These are phyloP conservation scores for Pichia thaimueangensis DNA, from an alignment of 805 yeast species.

Conservation along the genomic window DNA sequence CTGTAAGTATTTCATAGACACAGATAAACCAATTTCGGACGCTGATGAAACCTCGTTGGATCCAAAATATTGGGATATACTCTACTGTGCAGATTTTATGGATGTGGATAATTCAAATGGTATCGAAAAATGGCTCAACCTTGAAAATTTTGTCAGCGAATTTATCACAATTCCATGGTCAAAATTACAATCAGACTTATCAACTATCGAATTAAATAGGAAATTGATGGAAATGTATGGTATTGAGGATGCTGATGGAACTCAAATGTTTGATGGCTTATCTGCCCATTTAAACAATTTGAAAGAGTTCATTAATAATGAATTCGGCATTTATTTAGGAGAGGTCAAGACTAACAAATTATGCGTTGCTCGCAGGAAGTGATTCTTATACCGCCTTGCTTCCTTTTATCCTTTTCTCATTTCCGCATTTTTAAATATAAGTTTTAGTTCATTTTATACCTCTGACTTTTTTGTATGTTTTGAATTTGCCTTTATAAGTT, in stretches of 20 bases:
- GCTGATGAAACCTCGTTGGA: constrained; percentile 17
- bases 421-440: no score
- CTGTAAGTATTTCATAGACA: constrained; percentile 73
- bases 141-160: neutral
- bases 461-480: neutral
- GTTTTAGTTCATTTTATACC: no score
- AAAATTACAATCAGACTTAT: constrained; percentile 12
- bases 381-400: neutral
- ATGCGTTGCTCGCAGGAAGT: constrained; percentile 12
- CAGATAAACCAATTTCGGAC: constrained; percentile 46
- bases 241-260: constrained; percentile 11
- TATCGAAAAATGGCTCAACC: constrained; percentile 26
- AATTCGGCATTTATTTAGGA: constrained; percentile 8
- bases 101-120: constrained; percentile 49
- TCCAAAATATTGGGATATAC: constrained; percentile 38
- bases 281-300: constrained; percentile 1
- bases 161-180: constrained; percentile 12
- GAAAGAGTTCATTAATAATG: neutral
- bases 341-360: constrained; percentile 8
- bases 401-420: no score
- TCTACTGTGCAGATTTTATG: constrained; percentile 45
- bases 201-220: constrained; percentile 16
- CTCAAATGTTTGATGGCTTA: constrained; percentile 10
- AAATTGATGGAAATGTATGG: constrained; percentile 18
- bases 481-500: neutral